phyloP scores from a whole-genome alignment of 2,329 filamentous ascomycete genomes.

The Tolypocladium endophyticum region DNA sequence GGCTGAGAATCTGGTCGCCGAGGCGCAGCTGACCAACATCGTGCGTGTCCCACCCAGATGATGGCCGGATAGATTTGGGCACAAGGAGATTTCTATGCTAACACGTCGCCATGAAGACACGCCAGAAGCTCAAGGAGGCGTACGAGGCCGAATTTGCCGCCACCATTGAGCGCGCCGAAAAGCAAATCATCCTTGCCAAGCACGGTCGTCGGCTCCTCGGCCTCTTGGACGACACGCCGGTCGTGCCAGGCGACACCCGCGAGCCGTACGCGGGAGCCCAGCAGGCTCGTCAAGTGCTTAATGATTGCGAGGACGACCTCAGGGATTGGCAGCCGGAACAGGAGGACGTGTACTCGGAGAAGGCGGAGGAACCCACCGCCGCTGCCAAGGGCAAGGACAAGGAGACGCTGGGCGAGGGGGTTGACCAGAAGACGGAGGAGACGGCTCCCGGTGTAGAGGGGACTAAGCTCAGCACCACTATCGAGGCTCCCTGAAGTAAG shows the following conservation, averaged over 20 bases:
- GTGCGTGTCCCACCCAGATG: conserved; percentile 37
- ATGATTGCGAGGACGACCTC: conserved; percentile 85
- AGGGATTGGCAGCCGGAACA: conserved; percentile 55
- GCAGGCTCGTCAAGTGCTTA: conserved; percentile 74
- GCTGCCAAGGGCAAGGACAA: conserved; percentile 16
- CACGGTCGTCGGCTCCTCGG: conserved; percentile 79
- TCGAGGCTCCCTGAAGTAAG: not conserved
- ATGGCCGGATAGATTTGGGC: not conserved
- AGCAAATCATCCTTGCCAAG: conserved; percentile 87
- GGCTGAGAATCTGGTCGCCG: conserved; percentile 89
- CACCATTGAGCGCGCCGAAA: conserved; percentile 91
- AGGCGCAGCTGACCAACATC: conserved; percentile 92
- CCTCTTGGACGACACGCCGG: conserved; percentile 79
- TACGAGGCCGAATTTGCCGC: conserved; percentile 82
- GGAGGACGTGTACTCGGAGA: conserved; percentile 23
- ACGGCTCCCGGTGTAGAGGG: not conserved
- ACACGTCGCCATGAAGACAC: conserved; percentile 48
- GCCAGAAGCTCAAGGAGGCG: conserved; percentile 91
- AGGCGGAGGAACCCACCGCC: conserved; percentile 11
- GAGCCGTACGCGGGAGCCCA: conserved; percentile 54
- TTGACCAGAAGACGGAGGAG: not conserved
- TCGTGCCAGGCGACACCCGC: conserved; percentile 74
- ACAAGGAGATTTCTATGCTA: not conserved
- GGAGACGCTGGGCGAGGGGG: conserved; percentile 8
- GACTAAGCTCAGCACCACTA: not conserved